Evolutionary conservation across 164 flowering plant species (phyloP).

Genomic region (Dillenia suffruticosa): DNA sequence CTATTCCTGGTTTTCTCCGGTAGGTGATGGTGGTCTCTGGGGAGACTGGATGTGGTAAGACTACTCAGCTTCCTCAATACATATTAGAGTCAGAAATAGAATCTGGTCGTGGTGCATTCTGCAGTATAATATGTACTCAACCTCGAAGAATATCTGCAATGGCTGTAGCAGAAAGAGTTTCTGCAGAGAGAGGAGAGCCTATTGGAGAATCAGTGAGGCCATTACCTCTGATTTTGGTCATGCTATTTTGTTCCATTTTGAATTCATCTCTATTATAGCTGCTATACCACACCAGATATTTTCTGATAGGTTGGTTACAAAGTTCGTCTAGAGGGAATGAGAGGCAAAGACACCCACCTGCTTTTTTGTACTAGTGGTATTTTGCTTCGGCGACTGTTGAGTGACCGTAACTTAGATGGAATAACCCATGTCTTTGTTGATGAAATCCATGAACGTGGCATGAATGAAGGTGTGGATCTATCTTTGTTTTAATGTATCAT

Average conservation of each 20-base stretch:
- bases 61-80: constrained; percentile 98
- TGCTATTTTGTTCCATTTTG: constrained; percentile 3
- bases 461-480: constrained; percentile 81
- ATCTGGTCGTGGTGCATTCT: constrained; percentile 98
- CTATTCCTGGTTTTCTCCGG: constrained; percentile 1
- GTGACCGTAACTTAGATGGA: constrained; percentile 86
- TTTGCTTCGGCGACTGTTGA: constrained; percentile 78
- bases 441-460: constrained; percentile 99
- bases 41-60: constrained; percentile 99
- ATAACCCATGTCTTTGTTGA: constrained; percentile 98
- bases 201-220: constrained; percentile 89
- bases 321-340: constrained; percentile 98
- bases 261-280: constrained; percentile 23
- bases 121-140: constrained; percentile 95
- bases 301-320: constrained; percentile 93
- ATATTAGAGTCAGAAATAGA: constrained; percentile 91
- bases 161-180: constrained; percentile 95
- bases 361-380: constrained; percentile 99
- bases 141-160: constrained; percentile 99
- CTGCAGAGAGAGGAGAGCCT: constrained; percentile 95
- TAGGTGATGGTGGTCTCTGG: constrained; percentile 96
- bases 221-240: constrained; percentile 4
- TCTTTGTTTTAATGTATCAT: constrained; percentile 1
- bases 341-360: constrained; percentile 95
- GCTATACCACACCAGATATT: constrained; percentile 31